A percentile compares a stretch with the other conserved stretches of the same genome.
These are phyloP conservation scores for Aspergillus flavus DNA, from an alignment of 2,329 filamentous ascomycete species.

Conservation along the genomic window DNA sequence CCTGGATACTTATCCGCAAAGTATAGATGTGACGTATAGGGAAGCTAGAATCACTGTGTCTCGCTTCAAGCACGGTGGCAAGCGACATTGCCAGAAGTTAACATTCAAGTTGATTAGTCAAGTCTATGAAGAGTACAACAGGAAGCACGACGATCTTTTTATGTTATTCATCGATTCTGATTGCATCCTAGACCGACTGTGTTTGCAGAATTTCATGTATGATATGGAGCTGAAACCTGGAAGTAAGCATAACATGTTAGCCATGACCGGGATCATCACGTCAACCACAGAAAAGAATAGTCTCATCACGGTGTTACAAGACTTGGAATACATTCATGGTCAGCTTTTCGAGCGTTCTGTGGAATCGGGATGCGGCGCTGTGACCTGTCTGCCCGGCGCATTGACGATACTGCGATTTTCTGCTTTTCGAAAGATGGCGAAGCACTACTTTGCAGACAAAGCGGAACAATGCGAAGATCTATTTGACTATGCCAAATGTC, in stretches of 20 bases:
- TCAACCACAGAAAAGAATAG: constrained; percentile 87
- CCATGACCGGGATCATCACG: constrained; percentile 97
- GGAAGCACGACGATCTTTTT: constrained; percentile 87
- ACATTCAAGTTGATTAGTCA: constrained; percentile 93
- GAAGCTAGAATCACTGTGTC: constrained; percentile 85
- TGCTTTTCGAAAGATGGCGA: constrained; percentile 93
- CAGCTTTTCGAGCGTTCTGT: constrained; percentile 95
- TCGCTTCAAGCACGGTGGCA: constrained; percentile 89
- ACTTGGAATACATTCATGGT: constrained; percentile 98
- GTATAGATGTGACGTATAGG: constrained; percentile 86
- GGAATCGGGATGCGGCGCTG: constrained; percentile 89
- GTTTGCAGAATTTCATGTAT: constrained; percentile 96
- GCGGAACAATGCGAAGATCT: constrained; percentile 93
- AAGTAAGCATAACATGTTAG: constrained; percentile 88
- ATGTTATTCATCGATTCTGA: constrained; percentile 97
- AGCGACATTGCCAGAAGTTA: constrained; percentile 88
- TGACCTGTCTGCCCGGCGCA: constrained; percentile 94
- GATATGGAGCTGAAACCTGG: constrained; percentile 98
- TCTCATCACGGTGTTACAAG: constrained; percentile 87
- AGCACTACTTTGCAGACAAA: constrained; percentile 97
- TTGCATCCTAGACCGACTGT: constrained; percentile 87
- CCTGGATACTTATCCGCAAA: constrained; percentile 78
- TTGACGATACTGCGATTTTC: constrained; percentile 94
- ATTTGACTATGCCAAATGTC: constrained; percentile 95
- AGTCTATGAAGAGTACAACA: constrained; percentile 84